A percentile compares a stretch with the other conserved stretches of the same genome.
Conservation (phyloP, 768 basidiomycete genomes). For the Mrakia hoshinonis region DNA sequence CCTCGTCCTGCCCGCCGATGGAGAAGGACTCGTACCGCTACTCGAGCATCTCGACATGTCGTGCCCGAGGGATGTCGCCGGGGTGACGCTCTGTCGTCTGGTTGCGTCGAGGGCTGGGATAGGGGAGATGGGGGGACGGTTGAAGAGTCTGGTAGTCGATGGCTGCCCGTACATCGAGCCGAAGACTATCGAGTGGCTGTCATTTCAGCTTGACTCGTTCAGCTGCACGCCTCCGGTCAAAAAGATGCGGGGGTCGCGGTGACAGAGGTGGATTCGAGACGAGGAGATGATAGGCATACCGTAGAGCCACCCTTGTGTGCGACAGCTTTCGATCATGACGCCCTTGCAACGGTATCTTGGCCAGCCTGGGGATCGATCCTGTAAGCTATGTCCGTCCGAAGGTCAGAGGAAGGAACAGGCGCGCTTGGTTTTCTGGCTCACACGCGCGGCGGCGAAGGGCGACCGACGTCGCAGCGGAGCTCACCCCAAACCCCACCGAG, state of each 20-base stretch:
- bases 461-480: no score
- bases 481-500: no score
- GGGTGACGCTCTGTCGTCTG: background rate
- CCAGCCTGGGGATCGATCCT: no score
- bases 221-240: background rate
- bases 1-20: background rate
- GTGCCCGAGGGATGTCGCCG: background rate
- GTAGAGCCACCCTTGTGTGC: no score
- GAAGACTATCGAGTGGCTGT: background rate
- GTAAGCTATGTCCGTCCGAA: no score
- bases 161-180: background rate
- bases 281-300: no score
- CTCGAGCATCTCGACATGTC: slow-evolving; percentile 14
- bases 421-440: no score
- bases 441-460: no score
- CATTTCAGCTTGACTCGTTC: background rate
- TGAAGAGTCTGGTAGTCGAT: background rate
- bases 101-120: background rate
- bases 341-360: no score
- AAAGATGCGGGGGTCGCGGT: background rate
- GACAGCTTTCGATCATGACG: no score
- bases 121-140: background rate
- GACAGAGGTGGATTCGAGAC: no score
- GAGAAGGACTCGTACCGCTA: background rate
- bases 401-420: no score